Conservation (phyloP, 1,284 basidiomycete species). For the Sphaerobolus stellatus region DNA sequence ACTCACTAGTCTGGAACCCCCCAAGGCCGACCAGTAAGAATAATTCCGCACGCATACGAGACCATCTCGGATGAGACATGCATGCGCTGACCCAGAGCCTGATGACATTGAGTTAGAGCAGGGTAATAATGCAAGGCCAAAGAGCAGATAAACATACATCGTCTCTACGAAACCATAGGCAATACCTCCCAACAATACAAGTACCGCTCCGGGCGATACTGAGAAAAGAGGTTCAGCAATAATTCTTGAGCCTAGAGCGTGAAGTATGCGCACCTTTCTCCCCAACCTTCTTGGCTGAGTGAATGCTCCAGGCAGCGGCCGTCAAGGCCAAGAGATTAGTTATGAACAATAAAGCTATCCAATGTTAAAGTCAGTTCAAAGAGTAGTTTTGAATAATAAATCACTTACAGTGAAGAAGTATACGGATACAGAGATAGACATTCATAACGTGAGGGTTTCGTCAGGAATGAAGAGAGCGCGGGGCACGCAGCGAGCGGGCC, state of each 20-base stretch:
- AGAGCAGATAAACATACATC: no score
- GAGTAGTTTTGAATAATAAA: not conserved
- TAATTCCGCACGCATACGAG: slow-evolving; percentile 5
- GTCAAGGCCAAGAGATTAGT: slow-evolving; percentile 9
- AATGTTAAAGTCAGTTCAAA: not conserved
- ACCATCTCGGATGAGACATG: not conserved
- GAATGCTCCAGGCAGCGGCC: slow-evolving; percentile 9
- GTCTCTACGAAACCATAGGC: not conserved
- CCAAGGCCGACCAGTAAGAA: not conserved
- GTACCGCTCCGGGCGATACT: slow-evolving; percentile 10
- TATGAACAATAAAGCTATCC: slow-evolving; percentile 6
- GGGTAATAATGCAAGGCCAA: not conserved
- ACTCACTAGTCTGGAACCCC: slow-evolving; percentile 6
- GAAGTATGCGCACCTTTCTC: not conserved
- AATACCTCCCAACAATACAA: slow-evolving; percentile 4
- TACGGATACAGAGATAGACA: slow-evolving; percentile 8
- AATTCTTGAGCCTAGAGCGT: no score
- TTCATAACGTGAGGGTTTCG: slow-evolving; percentile 4
- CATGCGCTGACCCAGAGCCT: slow-evolving; percentile 9
- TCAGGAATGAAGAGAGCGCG: not conserved
- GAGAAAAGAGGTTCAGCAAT: not conserved
- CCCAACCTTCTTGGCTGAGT: not conserved
- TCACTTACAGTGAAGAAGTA: slow-evolving; percentile 9
- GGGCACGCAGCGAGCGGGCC: not conserved
- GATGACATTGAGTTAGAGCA: not conserved